Conservation (phyloP, 352 stramenopile species). For the Phytophthora gonapodyides region DNA sequence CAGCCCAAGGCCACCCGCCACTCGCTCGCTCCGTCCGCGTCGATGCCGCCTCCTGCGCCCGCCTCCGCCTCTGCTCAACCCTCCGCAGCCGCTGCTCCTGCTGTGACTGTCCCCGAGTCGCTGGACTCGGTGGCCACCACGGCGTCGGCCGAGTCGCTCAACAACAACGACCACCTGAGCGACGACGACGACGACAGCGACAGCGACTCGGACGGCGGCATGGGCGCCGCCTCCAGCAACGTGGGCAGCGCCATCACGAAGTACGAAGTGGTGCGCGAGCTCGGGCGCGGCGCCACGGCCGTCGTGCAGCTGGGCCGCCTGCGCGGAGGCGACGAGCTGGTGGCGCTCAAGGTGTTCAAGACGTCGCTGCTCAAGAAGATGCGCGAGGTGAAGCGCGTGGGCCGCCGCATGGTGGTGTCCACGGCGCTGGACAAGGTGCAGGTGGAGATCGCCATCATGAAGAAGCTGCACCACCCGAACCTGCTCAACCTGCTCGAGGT, state of each 20-base stretch:
- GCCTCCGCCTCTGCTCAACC: neutral
- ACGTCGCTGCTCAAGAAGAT: constrained; percentile 88
- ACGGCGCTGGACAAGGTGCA: constrained; percentile 88
- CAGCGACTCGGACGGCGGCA: constrained; percentile 40
- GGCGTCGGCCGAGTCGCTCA: constrained; percentile 42
- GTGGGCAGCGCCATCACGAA: constrained; percentile 59
- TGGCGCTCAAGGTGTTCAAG: constrained; percentile 87
- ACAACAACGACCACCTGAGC: constrained; percentile 48
- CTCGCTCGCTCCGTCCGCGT: constrained; percentile 26
- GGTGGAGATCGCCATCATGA: constrained; percentile 90
- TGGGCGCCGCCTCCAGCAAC: constrained; percentile 12
- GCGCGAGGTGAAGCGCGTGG: constrained; percentile 84
- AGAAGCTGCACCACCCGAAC: constrained; percentile 82
- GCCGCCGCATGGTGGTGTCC: constrained; percentile 82
- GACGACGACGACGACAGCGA: constrained; percentile 46
- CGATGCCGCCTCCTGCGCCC: constrained; percentile 31
- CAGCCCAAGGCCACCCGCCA: constrained; percentile 17
- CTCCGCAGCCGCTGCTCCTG: neutral
- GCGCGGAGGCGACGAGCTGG: constrained; percentile 56
- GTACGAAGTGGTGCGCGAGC: constrained; percentile 81
- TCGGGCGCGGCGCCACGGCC: constrained; percentile 79
- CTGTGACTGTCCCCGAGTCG: constrained; percentile 17
- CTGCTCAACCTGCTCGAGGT: constrained; percentile 83
- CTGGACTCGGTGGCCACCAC: constrained; percentile 49
- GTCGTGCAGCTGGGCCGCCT: constrained; percentile 79